Base-by-base conservation (phyloP, 331 rosid genomes). In the Malus hybrid region DNA sequence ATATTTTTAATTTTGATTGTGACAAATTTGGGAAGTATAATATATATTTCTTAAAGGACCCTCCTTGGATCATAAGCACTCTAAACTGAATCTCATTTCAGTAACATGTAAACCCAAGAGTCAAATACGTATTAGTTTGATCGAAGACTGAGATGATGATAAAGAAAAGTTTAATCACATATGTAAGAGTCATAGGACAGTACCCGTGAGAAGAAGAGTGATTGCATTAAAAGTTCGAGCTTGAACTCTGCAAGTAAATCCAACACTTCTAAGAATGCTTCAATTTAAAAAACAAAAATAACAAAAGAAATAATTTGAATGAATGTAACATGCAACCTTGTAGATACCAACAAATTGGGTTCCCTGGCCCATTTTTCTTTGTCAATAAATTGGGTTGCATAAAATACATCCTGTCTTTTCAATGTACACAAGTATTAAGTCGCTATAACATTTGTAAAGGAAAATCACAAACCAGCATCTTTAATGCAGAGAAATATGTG, bases 191-290 rank as follows among this genome's bases (percentile, higher is more conserved):
- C 62, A n/a, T 46, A 18, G 71, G 71, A 55, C 48, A 71, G 67
- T 93, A 93, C 98, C 97, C 98, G 90, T 69, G 96, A 91, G 88
- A 93, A 93, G 80, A 82, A 76, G 80, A 93, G 93, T 60, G 98
- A 91, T 86, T 93, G 98, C 96, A 93, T 88, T 83, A 89, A 83
- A 83, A 93, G 90, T 76, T 93, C 98, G 39, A 93, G 98, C 89
- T 85, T 93, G 86, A 91, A 91, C 48, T 91, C 98, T 93, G 97
- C 91, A 89, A 77, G 85, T 74, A 54, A 74, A 81, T 66, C 70
- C 62, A 69, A 80, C 72, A 64, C 32, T 71, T 79, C 71, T 56
- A 29, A 76, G 78, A 77, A 71, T 76, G 71, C 57, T 84, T 76
- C 11, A 29, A 5, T 32, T 60, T 29, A 39, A 44, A 65, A 62